These are phyloP conservation scores for Dendrostoma leiphaemia DNA, from an alignment of 2,329 filamentous ascomycete genomes.

Conservation along the genomic window DNA sequence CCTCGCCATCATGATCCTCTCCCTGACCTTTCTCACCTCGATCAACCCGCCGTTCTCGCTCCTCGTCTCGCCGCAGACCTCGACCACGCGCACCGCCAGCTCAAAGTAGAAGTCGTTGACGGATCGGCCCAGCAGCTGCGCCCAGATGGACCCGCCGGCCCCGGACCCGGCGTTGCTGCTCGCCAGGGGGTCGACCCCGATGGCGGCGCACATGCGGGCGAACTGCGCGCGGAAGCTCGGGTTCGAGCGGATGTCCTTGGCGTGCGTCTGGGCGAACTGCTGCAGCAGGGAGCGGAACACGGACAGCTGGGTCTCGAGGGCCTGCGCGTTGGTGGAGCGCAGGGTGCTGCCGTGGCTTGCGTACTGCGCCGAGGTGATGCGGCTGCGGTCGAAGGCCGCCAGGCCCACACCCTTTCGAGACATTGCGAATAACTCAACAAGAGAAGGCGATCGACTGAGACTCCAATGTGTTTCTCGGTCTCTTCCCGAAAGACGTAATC, in stretches of 20 bases:
- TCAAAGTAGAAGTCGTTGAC: conserved; percentile 99
- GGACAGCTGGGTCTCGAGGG: conserved; percentile 87
- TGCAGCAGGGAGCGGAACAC: conserved; percentile 95
- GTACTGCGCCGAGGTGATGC: conserved; percentile 83
- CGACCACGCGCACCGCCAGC: conserved; percentile 91
- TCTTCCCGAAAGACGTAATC: not conserved
- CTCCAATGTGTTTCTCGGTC: too few species aligned
- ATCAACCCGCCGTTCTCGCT: conserved; percentile 92
- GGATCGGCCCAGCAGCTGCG: conserved; percentile 83
- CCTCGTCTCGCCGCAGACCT: conserved; percentile 83
- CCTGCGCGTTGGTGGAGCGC: conserved; percentile 79
- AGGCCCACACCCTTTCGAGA: conserved; percentile 84
- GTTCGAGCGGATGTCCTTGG: conserved; percentile 92
- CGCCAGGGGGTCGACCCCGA: conserved; percentile 94
- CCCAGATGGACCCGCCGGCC: conserved; percentile 72
- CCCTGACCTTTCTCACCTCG: conserved; percentile 75
- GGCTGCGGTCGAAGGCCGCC: conserved; percentile 82
- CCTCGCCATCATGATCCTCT: conserved; percentile 69
- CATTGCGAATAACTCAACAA: conserved; percentile 50
- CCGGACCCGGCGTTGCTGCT: conserved; percentile 51
- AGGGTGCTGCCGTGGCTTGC: conserved; percentile 85
- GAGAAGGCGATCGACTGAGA: too few species aligned
- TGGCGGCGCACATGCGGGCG: conserved; percentile 95
- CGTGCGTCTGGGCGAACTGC: conserved; percentile 92
- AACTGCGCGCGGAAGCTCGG: conserved; percentile 95